Evolutionary conservation across 2,329 filamentous ascomycete species (phyloP).

Genomic region (Alternaria ventricosa): DNA sequence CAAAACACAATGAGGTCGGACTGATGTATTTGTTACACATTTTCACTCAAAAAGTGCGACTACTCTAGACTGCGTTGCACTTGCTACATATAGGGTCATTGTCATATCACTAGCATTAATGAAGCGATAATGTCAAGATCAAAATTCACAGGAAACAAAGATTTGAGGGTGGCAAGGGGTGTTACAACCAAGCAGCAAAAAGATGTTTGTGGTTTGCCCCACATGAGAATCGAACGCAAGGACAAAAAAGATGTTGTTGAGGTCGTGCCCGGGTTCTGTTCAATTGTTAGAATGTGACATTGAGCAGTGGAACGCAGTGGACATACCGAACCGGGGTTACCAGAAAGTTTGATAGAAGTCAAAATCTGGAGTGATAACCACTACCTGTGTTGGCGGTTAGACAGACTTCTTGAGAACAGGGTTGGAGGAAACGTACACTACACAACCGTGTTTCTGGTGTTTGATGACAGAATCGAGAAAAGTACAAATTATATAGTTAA

Average conservation of each 20-base stretch:
- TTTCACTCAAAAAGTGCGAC: background rate
- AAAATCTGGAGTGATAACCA: constrained; percentile 23
- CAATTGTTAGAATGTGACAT: background rate
- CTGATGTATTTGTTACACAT: background rate
- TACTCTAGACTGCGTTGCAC: background rate
- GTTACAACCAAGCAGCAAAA: background rate
- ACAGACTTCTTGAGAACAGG: background rate
- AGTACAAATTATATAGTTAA: too few relatives aligned
- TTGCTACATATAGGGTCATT: background rate
- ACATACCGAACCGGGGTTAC: constrained; percentile 15
- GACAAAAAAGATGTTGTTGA: background rate
- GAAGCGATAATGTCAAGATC: background rate
- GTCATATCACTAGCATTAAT: background rate
- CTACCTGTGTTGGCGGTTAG: constrained; percentile 9
- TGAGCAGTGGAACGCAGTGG: background rate
- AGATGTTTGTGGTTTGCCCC: background rate
- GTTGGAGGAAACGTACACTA: constrained; percentile 5
- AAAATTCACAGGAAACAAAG: background rate
- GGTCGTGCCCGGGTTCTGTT: constrained; percentile 9
- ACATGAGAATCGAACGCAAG: background rate
- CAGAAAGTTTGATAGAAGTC: constrained; percentile 9
- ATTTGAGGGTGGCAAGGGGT: background rate
- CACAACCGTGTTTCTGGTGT: constrained; percentile 3
- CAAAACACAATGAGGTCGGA: background rate
- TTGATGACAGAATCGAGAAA: background rate